These are phyloP conservation scores for Davidsoniella eucalypti DNA, from an alignment of 2,329 filamentous ascomycete species.

Conservation along the genomic window DNA sequence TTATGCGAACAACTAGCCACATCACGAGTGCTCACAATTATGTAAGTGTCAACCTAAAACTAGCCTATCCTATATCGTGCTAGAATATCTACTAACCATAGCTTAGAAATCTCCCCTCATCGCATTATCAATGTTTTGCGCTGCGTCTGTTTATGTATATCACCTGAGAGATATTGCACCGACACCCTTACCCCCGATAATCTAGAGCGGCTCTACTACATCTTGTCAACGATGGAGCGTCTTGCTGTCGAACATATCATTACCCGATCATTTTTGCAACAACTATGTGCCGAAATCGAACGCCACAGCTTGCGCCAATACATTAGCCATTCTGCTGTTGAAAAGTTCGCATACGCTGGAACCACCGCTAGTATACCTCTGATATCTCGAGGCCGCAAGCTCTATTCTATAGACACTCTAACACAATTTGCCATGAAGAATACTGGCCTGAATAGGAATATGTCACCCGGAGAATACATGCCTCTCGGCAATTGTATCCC, in stretches of 20 bases:
- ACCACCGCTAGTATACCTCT: slow-evolving; percentile 28
- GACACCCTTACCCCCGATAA: slow-evolving; percentile 36
- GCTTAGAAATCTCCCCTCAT: slow-evolving; percentile 39
- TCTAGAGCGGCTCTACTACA: slow-evolving; percentile 47
- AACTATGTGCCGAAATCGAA: slow-evolving; percentile 69
- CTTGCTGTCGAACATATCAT: slow-evolving; percentile 59
- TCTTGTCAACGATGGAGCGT: slow-evolving; percentile 62
- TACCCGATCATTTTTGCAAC: slow-evolving; percentile 69
- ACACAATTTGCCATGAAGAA: background rate
- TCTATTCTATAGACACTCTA: background rate
- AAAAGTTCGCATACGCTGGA: slow-evolving; percentile 19
- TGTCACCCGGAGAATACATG: background rate
- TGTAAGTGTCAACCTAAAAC: slow-evolving; percentile 33
- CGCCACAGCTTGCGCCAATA: slow-evolving; percentile 25
- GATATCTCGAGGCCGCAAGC: slow-evolving; percentile 20
- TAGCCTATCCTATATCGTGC: background rate
- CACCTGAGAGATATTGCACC: slow-evolving; percentile 52
- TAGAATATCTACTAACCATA: background rate
- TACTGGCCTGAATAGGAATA: background rate
- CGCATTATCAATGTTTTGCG: slow-evolving; percentile 71
- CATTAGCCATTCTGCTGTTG: slow-evolving; percentile 23
- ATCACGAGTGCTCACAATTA: slow-evolving; percentile 27
- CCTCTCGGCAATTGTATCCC: slow-evolving; percentile 1
- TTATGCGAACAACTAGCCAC: slow-evolving; percentile 65
- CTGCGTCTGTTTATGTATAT: slow-evolving; percentile 69